Conservation (phyloP, 345 rosid genomes). For the Bruguiera parviflora region DNA sequence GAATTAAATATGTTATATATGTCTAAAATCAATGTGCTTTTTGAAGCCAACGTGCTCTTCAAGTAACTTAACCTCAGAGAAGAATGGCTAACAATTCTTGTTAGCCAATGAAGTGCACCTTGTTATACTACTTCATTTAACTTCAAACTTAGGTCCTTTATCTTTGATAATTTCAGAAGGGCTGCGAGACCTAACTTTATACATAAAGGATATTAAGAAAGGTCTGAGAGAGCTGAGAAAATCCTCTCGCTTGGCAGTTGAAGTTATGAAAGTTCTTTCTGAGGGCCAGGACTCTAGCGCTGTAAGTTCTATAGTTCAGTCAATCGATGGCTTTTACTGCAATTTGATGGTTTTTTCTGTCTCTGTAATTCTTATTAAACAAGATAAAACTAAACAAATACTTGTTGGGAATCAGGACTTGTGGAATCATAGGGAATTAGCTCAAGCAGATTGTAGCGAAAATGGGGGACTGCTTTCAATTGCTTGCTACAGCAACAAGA, state of each 20-base stretch:
- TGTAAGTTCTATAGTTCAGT: slow-evolving; percentile 38
- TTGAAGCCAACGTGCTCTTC: no score
- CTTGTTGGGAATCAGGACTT: slow-evolving; percentile 42
- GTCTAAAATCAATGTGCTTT: no score
- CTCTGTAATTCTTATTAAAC: background rate
- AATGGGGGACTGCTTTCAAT: slow-evolving; percentile 62
- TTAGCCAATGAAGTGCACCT: background rate
- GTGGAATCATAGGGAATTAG: slow-evolving; percentile 64
- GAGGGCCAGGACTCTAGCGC: slow-evolving; percentile 52
- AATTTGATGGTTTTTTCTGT: background rate
- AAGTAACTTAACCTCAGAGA: no score
- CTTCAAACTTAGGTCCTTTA: slow-evolving; percentile 5
- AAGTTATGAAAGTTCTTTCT: slow-evolving; percentile 49
- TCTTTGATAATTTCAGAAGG: slow-evolving; percentile 39
- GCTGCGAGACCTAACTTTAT: slow-evolving; percentile 37
- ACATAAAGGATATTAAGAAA: slow-evolving; percentile 52
- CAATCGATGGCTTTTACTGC: slow-evolving; percentile 1
- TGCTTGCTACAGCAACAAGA: slow-evolving; percentile 46
- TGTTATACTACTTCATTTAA: background rate
- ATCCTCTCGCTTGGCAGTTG: slow-evolving; percentile 54
- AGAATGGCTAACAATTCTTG: no score
- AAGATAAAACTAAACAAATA: background rate
- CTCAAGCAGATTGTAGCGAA: slow-evolving; percentile 48
- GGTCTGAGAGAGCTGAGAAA: slow-evolving; percentile 56
- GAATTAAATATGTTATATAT: no score